These are phyloP conservation scores for Babesia divergens DNA, from an alignment of 169 alveolate species.

Conservation along the genomic window DNA sequence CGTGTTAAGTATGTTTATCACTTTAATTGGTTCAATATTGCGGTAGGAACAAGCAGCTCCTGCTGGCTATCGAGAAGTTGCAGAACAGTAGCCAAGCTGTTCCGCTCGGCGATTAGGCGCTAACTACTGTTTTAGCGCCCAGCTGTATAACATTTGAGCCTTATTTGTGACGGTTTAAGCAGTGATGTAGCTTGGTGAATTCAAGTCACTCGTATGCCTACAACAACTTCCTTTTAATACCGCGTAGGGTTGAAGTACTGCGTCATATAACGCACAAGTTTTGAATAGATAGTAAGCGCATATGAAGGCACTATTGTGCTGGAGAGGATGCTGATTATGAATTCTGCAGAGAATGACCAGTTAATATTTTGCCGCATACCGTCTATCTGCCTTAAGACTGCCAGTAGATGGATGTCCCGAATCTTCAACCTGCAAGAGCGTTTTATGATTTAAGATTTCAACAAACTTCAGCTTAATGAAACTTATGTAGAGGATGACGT, in stretches of 20 bases:
- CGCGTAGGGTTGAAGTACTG: slow-evolving; percentile 11
- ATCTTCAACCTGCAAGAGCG: slow-evolving; percentile 2
- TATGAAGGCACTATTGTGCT: slow-evolving; percentile 1
- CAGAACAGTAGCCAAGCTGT: slow-evolving; percentile 6
- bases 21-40: not conserved
- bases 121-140: too few relatives aligned
- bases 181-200: too few relatives aligned
- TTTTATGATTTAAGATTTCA: not conserved
- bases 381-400: not conserved
- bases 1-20: not conserved
- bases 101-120: not conserved
- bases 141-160: too few relatives aligned
- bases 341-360: not conserved
- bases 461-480: slow-evolving; percentile 45
- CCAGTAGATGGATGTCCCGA: slow-evolving; percentile 1
- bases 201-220: not conserved
- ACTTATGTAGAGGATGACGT: slow-evolving; percentile 29
- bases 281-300: not conserved
- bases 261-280: not conserved
- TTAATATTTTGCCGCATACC: not conserved
- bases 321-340: not conserved
- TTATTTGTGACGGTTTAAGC: too few relatives aligned
- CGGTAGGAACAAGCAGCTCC: slow-evolving; percentile 20
- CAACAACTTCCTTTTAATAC: not conserved
- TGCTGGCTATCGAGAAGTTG: slow-evolving; percentile 47